These are phyloP conservation scores for Neurospora tetraspora DNA, from an alignment of 495 filamentous ascomycete species.

Conservation along the genomic window DNA sequence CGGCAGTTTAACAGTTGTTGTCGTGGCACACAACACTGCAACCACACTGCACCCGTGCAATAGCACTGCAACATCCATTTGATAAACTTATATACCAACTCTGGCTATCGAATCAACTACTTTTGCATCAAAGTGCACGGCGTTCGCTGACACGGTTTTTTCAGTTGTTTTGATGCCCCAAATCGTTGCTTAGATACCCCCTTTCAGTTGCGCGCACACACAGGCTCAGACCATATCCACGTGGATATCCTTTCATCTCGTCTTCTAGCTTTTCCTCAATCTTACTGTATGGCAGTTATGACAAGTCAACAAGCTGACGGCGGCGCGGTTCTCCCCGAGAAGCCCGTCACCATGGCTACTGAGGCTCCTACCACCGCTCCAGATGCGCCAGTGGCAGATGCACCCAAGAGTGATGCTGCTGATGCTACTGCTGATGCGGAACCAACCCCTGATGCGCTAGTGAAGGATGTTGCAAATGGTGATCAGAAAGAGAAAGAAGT, in stretches of 20 bases:
- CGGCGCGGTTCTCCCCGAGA: constrained; percentile 33
- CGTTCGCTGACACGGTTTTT: not conserved
- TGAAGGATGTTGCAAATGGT: constrained; percentile 27
- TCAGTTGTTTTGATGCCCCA: not conserved
- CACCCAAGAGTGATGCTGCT: not conserved
- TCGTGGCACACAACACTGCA: not conserved
- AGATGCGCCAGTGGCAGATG: not conserved
- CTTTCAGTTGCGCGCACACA: not conserved
- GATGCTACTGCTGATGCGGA: not conserved
- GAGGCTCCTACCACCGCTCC: not conserved
- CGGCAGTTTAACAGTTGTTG: not conserved
- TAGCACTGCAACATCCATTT: not conserved
- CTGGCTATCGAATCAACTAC: not conserved
- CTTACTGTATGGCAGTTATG: constrained; percentile 43
- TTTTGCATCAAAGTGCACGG: not conserved
- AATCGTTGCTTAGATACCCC: not conserved
- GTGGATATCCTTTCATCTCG: constrained; percentile 20
- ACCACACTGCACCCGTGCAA: not conserved
- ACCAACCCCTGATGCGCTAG: constrained; percentile 13
- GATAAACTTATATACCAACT: not conserved
- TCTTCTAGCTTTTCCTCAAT: constrained; percentile 5
- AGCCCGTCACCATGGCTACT: constrained; percentile 37
- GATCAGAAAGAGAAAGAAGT: constrained; percentile 4
- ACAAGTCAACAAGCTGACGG: constrained; percentile 39
- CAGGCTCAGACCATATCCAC: not conserved